Conservation (phyloP, 495 filamentous ascomycete genomes). For the Aspergillus haitiensis region DNA sequence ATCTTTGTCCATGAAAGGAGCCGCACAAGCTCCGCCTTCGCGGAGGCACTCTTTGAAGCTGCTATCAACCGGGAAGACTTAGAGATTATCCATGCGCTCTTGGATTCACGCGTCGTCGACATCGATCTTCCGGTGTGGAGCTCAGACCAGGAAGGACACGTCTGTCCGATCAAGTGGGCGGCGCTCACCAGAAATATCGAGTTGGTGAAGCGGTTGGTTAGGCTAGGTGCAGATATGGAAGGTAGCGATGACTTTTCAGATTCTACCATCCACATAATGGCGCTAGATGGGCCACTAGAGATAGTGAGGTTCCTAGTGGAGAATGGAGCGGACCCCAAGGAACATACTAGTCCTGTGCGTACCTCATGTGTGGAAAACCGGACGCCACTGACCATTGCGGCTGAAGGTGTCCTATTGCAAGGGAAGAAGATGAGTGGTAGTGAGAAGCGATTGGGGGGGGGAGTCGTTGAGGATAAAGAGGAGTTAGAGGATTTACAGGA, state of each 20-base stretch:
- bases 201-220: not conserved
- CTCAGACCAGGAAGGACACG: not conserved
- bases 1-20: not conserved
- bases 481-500: not conserved
- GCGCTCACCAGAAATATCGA: not conserved
- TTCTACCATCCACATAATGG: not conserved
- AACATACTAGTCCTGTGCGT: not conserved
- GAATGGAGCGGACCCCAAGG: not conserved
- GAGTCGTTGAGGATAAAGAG: not conserved
- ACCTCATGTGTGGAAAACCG: not conserved
- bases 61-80: not conserved
- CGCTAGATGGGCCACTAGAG: not conserved
- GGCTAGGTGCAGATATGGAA: not conserved
- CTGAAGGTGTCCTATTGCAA: no score
- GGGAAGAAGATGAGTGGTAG: not conserved
- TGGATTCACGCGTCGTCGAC: not conserved
- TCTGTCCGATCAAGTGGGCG: not conserved
- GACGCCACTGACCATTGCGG: not conserved
- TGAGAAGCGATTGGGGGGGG: not conserved
- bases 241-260: not conserved
- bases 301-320: not conserved
- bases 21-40: not conserved
- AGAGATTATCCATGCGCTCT: not conserved
- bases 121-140: not conserved
- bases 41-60: not conserved